Percentiles rank a stretch among this genome's conserved stretches.
Evolutionary conservation across 495 filamentous ascomycete genomes (phyloP).

Genomic region (Penicillium turbatum): DNA sequence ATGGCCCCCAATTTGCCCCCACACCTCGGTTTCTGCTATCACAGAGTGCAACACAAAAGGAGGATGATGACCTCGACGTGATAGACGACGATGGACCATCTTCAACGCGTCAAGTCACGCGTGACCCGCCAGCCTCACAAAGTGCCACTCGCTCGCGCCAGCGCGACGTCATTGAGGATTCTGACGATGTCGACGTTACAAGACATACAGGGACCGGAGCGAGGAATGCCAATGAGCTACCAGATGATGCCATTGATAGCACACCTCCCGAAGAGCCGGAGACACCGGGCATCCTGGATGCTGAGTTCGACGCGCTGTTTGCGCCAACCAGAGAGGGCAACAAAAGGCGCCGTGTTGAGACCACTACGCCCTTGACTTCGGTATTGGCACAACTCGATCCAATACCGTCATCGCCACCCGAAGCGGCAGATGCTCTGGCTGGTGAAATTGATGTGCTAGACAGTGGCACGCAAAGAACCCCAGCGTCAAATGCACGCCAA

Average conservation of each 20-base stretch:
- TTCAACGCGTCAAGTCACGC: constrained; percentile 14
- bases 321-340: constrained; percentile 17
- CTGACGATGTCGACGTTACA: constrained; percentile 19
- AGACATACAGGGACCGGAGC: neutral
- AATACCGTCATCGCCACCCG: constrained; percentile 22
- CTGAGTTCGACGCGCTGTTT: constrained; percentile 33
- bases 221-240: neutral
- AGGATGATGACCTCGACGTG: constrained; percentile 16
- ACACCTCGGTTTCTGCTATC: constrained; percentile 42
- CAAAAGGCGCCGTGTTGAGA: constrained; percentile 29
- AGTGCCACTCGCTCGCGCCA: constrained; percentile 11
- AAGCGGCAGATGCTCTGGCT: neutral
- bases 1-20: constrained; percentile 38
- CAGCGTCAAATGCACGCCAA: constrained; percentile 4
- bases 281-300: constrained; percentile 14
- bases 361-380: constrained; percentile 1
- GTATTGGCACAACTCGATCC: neutral
- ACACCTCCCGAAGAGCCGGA: constrained; percentile 15
- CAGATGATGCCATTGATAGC: constrained; percentile 19
- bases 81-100: constrained; percentile 22
- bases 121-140: constrained; percentile 5
- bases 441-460: constrained; percentile 2
- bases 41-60: constrained; percentile 14
- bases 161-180: constrained; percentile 38
- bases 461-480: neutral